Base-by-base conservation (phyloP, 148 eudicot species). In the Drosera capensis region DNA sequence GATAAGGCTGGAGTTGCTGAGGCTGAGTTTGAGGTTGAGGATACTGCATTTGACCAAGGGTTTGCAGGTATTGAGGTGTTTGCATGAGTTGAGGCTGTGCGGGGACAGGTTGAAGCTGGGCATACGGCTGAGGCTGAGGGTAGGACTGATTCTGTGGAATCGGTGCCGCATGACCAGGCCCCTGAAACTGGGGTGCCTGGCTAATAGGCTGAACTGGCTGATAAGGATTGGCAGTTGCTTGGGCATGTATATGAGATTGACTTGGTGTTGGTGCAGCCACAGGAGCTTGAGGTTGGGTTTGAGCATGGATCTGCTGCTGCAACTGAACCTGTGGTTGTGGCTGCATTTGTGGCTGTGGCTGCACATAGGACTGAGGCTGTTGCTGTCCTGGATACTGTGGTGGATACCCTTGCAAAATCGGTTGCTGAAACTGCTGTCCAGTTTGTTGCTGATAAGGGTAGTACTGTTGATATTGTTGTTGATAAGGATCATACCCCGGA, bases 401-500 rank as follows among this genome's bases (percentile, higher is more conserved):
- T 21, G 63, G 70, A 23, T 68, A 57, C 46, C 28, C 62, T 20
- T 58, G 76, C 24, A 35, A 52, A n/a, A 65, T 71, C 25, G 60
- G 68, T 52, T 80, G 86, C 53, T 65, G 80, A 46, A 66, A 67
- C 31, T 63, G 80, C 42, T 75, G 81, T 23, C 63, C 48, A 25
- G 71, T 65, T 56, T 69, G 80, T 37, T 85, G 94, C 42, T 69
- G 79, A 51, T 75, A 67, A 0, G 84, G 79, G 48, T 83, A 80
- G 55, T 75, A 80, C 26, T 76, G 83, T 36, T 80, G 97, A 57
- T 70, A 76, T 29, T 64, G 20, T 39, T 74, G 80, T 43, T 78
- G 86, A 40, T 78, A 74, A 20, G 75, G 73, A n/a, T 71, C 73
- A 40, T 66, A 71, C 24, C 78, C 81, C 25, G 73, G 51, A 52